Conservation (phyloP, 2,329 filamentous ascomycete genomes). For the Chlorencoelia australis region DNA sequence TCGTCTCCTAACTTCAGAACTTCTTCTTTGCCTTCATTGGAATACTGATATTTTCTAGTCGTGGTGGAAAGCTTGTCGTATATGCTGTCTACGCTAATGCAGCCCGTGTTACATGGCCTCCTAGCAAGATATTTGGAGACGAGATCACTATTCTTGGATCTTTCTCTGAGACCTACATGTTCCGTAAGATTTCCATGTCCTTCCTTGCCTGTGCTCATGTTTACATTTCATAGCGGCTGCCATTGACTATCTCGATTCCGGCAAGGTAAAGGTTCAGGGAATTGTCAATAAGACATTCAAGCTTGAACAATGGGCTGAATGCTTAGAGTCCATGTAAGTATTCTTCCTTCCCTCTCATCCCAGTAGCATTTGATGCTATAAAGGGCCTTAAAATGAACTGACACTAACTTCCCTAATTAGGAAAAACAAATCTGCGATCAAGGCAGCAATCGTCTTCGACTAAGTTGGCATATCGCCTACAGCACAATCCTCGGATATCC, state of each 20-base stretch:
- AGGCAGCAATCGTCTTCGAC: constrained; percentile 64
- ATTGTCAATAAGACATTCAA: constrained; percentile 67
- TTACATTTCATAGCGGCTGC: constrained; percentile 38
- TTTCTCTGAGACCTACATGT: constrained; percentile 66
- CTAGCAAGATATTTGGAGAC: constrained; percentile 57
- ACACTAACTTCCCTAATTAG: no score
- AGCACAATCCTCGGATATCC: no score
- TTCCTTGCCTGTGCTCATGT: background rate
- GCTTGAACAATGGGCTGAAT: constrained; percentile 63
- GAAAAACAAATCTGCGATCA: constrained; percentile 62
- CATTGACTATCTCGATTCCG: constrained; percentile 46
- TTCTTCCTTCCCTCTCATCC: no score
- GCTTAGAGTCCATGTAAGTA: constrained; percentile 60
- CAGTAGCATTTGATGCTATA: no score
- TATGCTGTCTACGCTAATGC: constrained; percentile 57
- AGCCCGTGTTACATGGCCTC: constrained; percentile 56
- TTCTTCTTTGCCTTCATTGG: no score
- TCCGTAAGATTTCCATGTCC: constrained; percentile 36
- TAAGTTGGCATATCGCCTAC: no score
- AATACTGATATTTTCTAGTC: no score
- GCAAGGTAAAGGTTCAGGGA: constrained; percentile 52
- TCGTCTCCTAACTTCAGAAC: no score
- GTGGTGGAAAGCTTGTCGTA: constrained; percentile 55
- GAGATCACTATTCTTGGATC: constrained; percentile 66
- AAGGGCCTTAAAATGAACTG: no score